Evolutionary conservation across 176 grass and related monocot genomes (phyloP), one percentile per base, ranked within the genome.

Genomic region (Cenchrus americanus): DNA sequence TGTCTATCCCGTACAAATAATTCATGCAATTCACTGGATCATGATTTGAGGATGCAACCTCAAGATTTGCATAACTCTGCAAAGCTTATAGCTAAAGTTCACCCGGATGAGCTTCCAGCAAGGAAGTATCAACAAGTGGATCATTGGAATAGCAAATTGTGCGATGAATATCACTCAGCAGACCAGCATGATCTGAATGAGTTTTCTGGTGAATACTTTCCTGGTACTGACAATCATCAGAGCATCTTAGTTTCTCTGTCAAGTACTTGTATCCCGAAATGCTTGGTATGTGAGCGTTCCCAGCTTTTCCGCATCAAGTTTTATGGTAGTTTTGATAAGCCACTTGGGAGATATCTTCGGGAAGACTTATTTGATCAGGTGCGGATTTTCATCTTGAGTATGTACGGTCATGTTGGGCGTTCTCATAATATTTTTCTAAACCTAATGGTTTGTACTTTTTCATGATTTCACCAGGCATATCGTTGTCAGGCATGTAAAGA

Each of bases 281-380:
- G 83, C 50, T 62, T 80, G 64, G 80, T 92, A 59, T 98, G 96
- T 9, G 63, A 90, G 48, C 83, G 77, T 49, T 92, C 93, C 32
- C 91, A 88, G 53, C 87, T 98, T 32, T 90, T 92, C 78, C 93
- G 96, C 23, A 98, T 98, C 60, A 98, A 92, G 70, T 98, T 98
- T 83, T 98, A 98, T 61, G 89, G 96, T 46, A 93, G 90, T 85
- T 98, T 91, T 81, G 96, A 98, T 85, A 98, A 98, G 69, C 93
- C 96, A 83, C 91, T 98, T 55, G 96, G 96, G 52, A 92, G 89
- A 90, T 98, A 95, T 80, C 93, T 98, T 58, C 79, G 50, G 15
- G 93, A 98, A 77, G 91, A 96, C 55, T 94, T 98, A 71, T 96
- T 98, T 83, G 87, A 96, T 80, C 80, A 94, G 96, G 96, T 95